phyloP scores from a whole-genome alignment of 2,329 filamentous ascomycete species.

The Grosmannia huntii region DNA sequence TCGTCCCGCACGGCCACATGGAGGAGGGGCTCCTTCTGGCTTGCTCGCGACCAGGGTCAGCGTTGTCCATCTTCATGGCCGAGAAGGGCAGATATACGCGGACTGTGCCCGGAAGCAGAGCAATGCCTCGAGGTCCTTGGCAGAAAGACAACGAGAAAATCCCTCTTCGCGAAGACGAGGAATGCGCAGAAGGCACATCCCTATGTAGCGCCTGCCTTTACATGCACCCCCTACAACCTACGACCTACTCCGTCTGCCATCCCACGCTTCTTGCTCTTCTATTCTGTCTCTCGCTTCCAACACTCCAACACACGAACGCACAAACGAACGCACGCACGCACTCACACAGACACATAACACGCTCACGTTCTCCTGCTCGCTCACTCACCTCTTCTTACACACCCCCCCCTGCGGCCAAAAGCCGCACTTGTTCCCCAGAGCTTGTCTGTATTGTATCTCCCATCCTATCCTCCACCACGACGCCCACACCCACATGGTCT shows the following conservation, averaged over 20 bases:
- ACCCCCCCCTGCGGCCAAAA: background rate
- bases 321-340: too few species aligned
- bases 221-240: background rate
- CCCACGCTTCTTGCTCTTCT: background rate
- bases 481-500: background rate
- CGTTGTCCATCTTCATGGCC: background rate
- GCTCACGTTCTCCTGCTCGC: background rate
- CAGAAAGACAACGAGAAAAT: background rate
- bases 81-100: background rate
- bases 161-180: background rate
- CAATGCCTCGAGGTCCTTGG: background rate
- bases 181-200: background rate
- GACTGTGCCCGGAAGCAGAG: background rate
- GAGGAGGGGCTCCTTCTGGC: too few species aligned
- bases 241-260: background rate
- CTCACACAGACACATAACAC: background rate
- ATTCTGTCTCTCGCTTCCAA: background rate
- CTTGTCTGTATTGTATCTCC: background rate
- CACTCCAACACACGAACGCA: background rate
- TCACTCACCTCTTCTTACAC: background rate
- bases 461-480: background rate
- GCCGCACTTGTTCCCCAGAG: constrained; percentile 1
- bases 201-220: background rate
- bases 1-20: too few species aligned
- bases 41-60: background rate